Conservation (phyloP, 371 early-diverging fungal species). For the Mortierella sp. region DNA sequence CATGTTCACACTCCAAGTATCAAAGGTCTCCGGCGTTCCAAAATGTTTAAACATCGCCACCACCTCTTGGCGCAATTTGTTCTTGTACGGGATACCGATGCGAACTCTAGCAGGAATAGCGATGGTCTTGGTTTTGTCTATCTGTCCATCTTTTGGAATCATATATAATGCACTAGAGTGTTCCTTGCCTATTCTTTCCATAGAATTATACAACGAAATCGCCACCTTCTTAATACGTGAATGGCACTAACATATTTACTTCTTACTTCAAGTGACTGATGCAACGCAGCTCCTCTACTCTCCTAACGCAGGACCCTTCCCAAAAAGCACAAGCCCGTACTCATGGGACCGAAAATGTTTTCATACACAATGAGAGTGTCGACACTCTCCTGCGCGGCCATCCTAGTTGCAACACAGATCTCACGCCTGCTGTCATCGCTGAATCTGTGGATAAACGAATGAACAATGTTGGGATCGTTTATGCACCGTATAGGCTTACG, state of each 20-base stretch:
- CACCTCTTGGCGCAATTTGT: no score
- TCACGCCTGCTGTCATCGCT: not conserved
- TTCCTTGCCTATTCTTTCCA: no score
- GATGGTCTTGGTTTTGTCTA: no score
- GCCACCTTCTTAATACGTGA: not conserved
- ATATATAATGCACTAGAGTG: no score
- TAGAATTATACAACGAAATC: no score
- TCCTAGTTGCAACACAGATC: conserved; percentile 4
- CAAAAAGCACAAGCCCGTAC: not conserved
- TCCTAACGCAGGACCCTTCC: not conserved
- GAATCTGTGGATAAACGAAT: conserved; percentile 1
- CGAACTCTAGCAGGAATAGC: no score
- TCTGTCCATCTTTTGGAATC: no score
- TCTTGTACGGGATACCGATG: no score
- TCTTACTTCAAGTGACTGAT: not conserved
- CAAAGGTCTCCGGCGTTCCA: no score
- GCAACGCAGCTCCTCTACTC: not conserved
- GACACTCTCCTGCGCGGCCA: not conserved
- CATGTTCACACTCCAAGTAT: no score
- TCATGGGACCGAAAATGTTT: not conserved
- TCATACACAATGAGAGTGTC: not conserved
- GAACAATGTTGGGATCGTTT: not conserved
- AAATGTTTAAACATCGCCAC: no score
- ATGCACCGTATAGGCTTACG: not conserved
- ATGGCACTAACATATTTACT: not conserved